Percentiles rank a stretch among this genome's conserved stretches.
phyloP scores from a whole-genome alignment of 1,284 basidiomycete species.

The Hemileia vastatrix region DNA sequence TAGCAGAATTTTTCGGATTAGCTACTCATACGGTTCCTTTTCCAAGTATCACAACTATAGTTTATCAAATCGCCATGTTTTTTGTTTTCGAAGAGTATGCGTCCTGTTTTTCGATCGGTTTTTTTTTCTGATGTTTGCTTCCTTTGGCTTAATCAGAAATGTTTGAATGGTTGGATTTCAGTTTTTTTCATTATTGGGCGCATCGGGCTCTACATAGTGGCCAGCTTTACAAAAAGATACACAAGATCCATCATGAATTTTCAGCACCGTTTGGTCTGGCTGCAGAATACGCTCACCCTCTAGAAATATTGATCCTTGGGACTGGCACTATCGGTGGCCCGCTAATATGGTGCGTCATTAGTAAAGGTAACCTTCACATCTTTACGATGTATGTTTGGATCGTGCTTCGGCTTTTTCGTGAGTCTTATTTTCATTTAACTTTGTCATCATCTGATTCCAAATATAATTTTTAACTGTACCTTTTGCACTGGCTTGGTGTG shows the following conservation, averaged over 20 bases:
- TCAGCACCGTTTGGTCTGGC: conserved; percentile 93
- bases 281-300: conserved; percentile 66
- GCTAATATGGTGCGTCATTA: conserved; percentile 12
- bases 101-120: conserved; percentile 11
- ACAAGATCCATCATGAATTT: conserved; percentile 93
- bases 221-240: conserved; percentile 87
- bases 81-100: conserved; percentile 83
- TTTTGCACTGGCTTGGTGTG: too few species aligned
- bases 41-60: conserved; percentile 60
- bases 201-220: conserved; percentile 86
- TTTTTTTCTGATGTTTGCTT: conserved; percentile 56
- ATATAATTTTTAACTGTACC: too few species aligned
- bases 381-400: conserved; percentile 91
- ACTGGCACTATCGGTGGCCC: conserved; percentile 21
- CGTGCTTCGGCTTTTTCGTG: conserved; percentile 73
- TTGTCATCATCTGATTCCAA: too few species aligned
- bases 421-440: neutral
- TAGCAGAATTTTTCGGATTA: conserved; percentile 83
- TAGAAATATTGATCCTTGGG: conserved; percentile 47
- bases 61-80: conserved; percentile 75
- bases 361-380: conserved; percentile 55
- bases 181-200: conserved; percentile 47
- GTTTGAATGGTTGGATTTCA: conserved; percentile 13
- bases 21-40: conserved; percentile 86
- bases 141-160: conserved; percentile 49